phyloP scores from a whole-genome alignment of 352 stramenopile species.

The Pythium dissotocum region DNA sequence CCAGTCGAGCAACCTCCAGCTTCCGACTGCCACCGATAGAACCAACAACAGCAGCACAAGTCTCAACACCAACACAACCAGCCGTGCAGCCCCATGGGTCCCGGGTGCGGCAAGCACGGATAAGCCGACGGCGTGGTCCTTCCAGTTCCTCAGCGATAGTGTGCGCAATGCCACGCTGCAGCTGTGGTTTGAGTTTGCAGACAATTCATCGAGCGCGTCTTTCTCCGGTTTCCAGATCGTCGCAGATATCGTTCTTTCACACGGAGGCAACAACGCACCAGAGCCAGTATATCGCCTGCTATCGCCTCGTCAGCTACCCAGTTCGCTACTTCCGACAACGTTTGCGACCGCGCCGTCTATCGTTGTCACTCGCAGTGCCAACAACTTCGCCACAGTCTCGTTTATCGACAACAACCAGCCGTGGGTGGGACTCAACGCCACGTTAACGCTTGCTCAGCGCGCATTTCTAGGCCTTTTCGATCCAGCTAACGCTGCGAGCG shows the following conservation, averaged over 20 bases:
- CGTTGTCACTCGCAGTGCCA: not conserved
- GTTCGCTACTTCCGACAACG: not conserved
- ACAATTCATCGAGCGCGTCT: not conserved
- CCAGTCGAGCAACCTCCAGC: conserved; percentile 1
- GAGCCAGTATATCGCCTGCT: not conserved
- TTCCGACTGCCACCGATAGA: not conserved
- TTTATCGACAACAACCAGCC: not conserved
- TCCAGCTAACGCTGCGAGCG: not conserved
- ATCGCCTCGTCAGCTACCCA: not conserved
- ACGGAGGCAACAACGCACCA: not conserved
- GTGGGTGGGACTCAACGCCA: not conserved
- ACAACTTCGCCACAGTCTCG: not conserved
- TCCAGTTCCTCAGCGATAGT: conserved; percentile 8
- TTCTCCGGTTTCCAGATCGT: conserved; percentile 5
- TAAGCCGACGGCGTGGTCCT: not conserved
- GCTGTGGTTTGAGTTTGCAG: conserved; percentile 4
- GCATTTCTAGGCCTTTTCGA: conserved; percentile 3
- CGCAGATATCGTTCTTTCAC: conserved; percentile 1
- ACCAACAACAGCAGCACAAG: not conserved
- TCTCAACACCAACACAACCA: not conserved
- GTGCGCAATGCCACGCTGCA: conserved; percentile 5
- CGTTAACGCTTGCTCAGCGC: conserved; percentile 6
- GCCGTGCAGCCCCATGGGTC: conserved; percentile 6
- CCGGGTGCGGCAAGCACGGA: not conserved
- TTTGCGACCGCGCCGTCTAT: not conserved